Base-by-base conservation (phyloP, 495 filamentous ascomycete genomes). In the Niebla homalea region DNA sequence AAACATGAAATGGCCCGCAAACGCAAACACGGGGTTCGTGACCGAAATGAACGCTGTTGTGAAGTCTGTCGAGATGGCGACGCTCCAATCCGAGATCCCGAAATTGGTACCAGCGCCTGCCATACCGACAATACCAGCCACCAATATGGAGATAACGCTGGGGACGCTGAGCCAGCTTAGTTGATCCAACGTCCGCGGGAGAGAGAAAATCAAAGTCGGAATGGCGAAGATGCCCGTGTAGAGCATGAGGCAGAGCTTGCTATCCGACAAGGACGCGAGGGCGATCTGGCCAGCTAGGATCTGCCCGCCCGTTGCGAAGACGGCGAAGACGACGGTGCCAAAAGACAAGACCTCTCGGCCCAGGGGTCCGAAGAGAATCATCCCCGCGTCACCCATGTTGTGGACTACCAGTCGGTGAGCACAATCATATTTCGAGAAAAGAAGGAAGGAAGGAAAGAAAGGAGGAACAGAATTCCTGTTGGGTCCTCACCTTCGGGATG, bases 321-420 rank as follows among this genome's bases (percentile, higher is more conserved):
- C 69, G 35, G 85, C 83, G 53, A 90, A 85, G 48, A 85, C 75
- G 41, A 88, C 84, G 65, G 87, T 87, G 52, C 76, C 77, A 32
- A 85, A 73, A 6, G 79, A 80, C 40, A 82, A 72, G 58, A 88
- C 61, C 15, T 62, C 70, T 44, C 80, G 78, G 0, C 84, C 83
- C 35, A 78, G 62, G 5, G 54, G 62, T 6, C 83, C 84, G 58
- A 79, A 69, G 29, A 88, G 71, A 43, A 92, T 63, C 18, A 77
- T 65, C 14, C 81, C 81, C 3, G 78, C 84, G 58, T 92, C 84
- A 19, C 80, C 79, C 62, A 89, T 80, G 62, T 76, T 73, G 52
- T 74, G 62, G 14, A 85, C 74, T 60, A 18, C 5, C 39, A 5
- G 16, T 5, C 21, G 11, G 25, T 52, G 25, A 52, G 42, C 42